Base-by-base conservation (phyloP, 768 basidiomycete species). In the Gautieria morchelliformis region DNA sequence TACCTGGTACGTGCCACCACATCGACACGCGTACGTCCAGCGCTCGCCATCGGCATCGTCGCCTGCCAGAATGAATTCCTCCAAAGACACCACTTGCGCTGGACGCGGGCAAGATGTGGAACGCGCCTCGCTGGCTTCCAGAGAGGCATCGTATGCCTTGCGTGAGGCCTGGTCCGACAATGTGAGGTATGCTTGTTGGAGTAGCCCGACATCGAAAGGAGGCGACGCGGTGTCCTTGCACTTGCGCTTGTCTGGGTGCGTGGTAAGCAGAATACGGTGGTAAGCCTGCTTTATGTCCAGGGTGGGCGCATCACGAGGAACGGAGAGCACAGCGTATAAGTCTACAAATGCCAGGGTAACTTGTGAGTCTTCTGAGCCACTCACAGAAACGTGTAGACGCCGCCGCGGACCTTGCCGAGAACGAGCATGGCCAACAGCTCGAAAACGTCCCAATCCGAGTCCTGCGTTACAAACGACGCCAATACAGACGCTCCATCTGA, bases 1-100 rank as follows among this genome's bases (percentile, higher is more conserved):
- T 56, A 92, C 80, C 39, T 63, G 69, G 64, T 89, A 92, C 19
- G 48, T 59, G 6, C 85, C 85, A 45, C 88, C 87, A 63, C 90
- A 93, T 19, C 90, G 81, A 49, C 48, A 49, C 3, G 27, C 1
- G 24, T 89, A 77, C 27, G 62, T 67, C 84, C 84, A 92, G 4
- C 64, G 60, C 8, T 22, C 51, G 12, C 62, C 71, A 5, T 72
- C 72, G 2, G 63, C 64, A 14, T 64, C 70, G 1, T 74, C 72
- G 24, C 70, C 69, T 33, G 61, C 63, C 41, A 58, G 52, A 8
- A 46, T 57, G 61, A 89, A 91, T 0, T 89, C 87, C 47, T 87
- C 87, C 40, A 93, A 72, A 2, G 90, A 92, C 39, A 92, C 71
- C 17, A 89, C 70, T 60, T 90, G 84, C 0, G 90, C 88, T 4